Base-by-base conservation (phyloP, 495 filamentous ascomycete species). In the Neurospora tetraspora region DNA sequence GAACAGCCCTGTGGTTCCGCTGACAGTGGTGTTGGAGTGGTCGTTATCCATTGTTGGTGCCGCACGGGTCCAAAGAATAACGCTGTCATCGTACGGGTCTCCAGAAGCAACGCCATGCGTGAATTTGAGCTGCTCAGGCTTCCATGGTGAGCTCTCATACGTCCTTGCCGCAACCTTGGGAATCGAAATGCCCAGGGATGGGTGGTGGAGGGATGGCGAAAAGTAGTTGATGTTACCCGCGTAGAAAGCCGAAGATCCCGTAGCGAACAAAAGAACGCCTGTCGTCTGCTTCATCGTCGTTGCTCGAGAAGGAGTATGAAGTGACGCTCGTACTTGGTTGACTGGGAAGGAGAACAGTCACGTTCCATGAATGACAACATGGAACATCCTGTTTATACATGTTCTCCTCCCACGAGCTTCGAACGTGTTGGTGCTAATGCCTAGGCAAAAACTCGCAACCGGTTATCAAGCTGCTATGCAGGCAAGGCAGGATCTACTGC, bases 51-150 rank as follows among this genome's bases (percentile, higher is more conserved):
- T 73, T 39, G 82, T 82, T 34, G 90, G 90, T 7, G 88, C 85
- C n/a, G 85, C 82, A n/a, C 90, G 81, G 0, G 90, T 91, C 90
- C 90, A 92, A 0, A 92, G 82, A 71, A 92, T 89, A 3, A 92
- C 86, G 23, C 86, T 89, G 75, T 87, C 79, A 18, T 87, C 78
- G 75, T 88, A 91, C 3, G 90, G 90, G 74, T 92, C 90, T 11
- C 90, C 90, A 20, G 88, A 90, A n/a, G 90, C 90, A 12, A 92
- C 85, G 72, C 90, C 88, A 73, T 91, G 90, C 9, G 90, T 92
- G 78, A 92, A 91, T 73, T 85, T 85, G 59, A 91, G 80, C 72
- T 84, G 43, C 20, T 7, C 23, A 2, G 87, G 74, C 43, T 80
- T 74, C 79, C 83, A 82, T 8, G 78, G 74, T 23, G 85, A 81